Base-by-base conservation (phyloP, 352 stramenopile genomes). In the Globisporangium nunn region DNA sequence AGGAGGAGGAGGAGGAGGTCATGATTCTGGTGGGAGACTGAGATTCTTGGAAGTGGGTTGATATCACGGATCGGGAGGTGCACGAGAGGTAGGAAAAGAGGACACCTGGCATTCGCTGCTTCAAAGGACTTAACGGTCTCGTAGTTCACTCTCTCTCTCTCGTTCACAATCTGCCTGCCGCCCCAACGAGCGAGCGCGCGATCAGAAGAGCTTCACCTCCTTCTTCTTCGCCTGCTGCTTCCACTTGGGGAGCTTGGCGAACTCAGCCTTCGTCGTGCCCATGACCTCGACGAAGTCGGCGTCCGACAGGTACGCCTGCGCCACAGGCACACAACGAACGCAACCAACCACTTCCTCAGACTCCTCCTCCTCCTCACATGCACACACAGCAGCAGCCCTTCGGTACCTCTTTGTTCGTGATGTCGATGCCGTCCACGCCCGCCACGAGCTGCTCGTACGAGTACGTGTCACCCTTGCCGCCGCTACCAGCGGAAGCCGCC, bases 211-310 rank as follows among this genome's bases (percentile, higher is more conserved):
- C 33, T 81, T 72, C 8, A 77, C 68, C 18, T 91, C 78, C 72
- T 94, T 93, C 78, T 96, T 96, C 71, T 90, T 88, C 40, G 74
- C 73, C 56, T 91, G 76, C 65, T 90, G 76, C 72, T 89, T 88
- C 87, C 87, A 96, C 69, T 93, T 93, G 41, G 85, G 76, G 17
- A 92, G 64, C 5, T 68, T 69, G 6, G 50, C 53, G 48, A 85
- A 96, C 46, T 91, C 85, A 49, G 53, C 62, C 67, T 72, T 85
- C 62, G 50, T 80, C 56, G 74, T 54, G 40, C 72, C 71, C 71
- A 95, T 83, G 18, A 96, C 59, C 23, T 73, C 74, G 30, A 66
- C 10, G 62, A 96, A 96, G 49, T 94, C 84, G 33, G 65, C 80
- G 54, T 95, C 86, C 51, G 68, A 75, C 44, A 96, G 66, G 58